These are phyloP conservation scores for Basidiobolus meristosporus DNA, from an alignment of 371 early-diverging fungal species.

Conservation along the genomic window DNA sequence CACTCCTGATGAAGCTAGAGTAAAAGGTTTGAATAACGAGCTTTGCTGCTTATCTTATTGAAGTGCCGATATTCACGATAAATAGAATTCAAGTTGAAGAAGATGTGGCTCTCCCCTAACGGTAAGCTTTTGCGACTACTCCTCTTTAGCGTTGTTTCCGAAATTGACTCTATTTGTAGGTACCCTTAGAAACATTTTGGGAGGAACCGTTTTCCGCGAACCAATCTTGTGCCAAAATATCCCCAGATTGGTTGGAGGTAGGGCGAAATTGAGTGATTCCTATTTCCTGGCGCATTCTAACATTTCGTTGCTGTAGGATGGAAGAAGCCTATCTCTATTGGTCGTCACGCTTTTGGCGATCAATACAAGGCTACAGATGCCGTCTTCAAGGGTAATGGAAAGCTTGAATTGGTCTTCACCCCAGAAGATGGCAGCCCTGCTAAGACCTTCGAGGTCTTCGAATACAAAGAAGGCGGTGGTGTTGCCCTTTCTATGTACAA, in stretches of 20 bases:
- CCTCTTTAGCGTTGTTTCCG: too few species aligned
- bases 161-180: too few species aligned
- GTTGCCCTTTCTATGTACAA: conserved; percentile 95
- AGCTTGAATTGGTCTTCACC: conserved; percentile 71
- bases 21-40: conserved; percentile 50
- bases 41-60: neutral
- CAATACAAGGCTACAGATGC: conserved; percentile 94
- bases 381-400: conserved; percentile 73
- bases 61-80: neutral
- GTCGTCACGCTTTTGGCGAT: conserved; percentile 93
- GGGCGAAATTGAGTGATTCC: too few species aligned
- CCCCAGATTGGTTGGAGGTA: too few species aligned
- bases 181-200: conserved; percentile 89
- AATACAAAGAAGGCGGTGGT: conserved; percentile 67
- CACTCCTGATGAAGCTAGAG: conserved; percentile 95
- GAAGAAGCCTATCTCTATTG: conserved; percentile 89
- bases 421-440: conserved; percentile 65
- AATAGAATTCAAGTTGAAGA: conserved; percentile 77
- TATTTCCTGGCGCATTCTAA: too few species aligned
- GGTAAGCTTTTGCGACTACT: conserved; percentile 94
- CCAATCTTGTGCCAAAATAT: conserved; percentile 79
- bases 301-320: conserved; percentile 89
- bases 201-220: conserved; percentile 96
- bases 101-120: conserved; percentile 95
- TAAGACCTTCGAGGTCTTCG: conserved; percentile 44